Evolutionary conservation across 176 grass and related monocot species (phyloP).

Genomic region (Themeda triandra): DNA sequence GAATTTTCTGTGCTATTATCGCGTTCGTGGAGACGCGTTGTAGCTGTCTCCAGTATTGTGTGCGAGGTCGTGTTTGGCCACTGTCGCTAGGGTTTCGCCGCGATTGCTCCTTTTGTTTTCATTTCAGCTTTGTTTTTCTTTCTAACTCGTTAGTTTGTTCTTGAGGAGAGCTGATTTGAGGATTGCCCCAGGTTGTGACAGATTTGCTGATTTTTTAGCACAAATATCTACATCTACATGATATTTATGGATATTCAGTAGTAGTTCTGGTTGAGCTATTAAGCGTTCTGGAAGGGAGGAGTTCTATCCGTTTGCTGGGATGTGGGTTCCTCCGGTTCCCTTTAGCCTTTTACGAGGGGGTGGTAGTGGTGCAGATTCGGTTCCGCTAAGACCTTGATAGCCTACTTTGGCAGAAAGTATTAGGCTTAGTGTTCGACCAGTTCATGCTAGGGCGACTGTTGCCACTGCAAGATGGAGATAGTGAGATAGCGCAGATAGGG

Average conservation of each 20-base stretch:
- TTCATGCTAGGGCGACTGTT: not conserved
- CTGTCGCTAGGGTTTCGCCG: conserved; percentile 51
- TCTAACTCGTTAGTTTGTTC: not conserved
- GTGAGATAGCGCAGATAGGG: not conserved
- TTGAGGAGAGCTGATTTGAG: not conserved
- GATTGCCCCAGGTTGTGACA: not conserved
- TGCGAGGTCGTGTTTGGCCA: not conserved
- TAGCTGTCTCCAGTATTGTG: not conserved
- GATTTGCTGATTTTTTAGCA: not conserved
- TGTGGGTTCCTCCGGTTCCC: not conserved
- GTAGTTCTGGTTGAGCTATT: conserved; percentile 5
- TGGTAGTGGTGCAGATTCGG: not conserved
- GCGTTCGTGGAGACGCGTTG: not conserved
- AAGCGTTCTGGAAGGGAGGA: not conserved
- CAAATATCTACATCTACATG: not conserved
- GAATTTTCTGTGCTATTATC: not conserved
- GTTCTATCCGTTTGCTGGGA: not conserved
- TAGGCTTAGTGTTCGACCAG: not conserved
- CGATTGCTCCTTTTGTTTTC: not conserved
- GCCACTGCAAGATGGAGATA: not conserved
- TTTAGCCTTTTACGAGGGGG: not conserved
- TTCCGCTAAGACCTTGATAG: not conserved
- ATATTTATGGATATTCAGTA: not conserved
- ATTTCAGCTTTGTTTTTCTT: not conserved
- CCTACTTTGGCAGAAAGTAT: not conserved